phyloP scores from a whole-genome alignment of 345 rosid genomes.

The Pistacia atlantica region DNA sequence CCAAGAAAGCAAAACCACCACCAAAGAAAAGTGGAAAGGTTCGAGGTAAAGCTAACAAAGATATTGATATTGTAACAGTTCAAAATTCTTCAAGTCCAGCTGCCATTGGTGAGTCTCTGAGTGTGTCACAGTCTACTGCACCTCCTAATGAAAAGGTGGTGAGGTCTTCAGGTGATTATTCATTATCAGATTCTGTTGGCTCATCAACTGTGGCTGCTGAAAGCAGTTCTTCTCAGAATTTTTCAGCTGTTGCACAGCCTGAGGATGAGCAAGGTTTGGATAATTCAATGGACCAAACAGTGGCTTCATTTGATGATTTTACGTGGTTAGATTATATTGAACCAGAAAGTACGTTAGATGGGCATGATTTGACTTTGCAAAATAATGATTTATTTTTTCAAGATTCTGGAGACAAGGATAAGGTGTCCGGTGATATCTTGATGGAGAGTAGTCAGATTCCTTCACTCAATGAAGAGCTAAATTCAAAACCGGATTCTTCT shows the following conservation, averaged over 20 bases:
- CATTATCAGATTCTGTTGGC: conserved; percentile 26
- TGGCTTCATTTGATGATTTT: conserved; percentile 26
- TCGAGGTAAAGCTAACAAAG: conserved; percentile 52
- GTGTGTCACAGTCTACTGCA: conserved; percentile 19
- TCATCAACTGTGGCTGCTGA: conserved; percentile 26
- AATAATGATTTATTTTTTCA: conserved; percentile 32
- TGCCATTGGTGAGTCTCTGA: conserved; percentile 27
- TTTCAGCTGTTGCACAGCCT: conserved; percentile 27
- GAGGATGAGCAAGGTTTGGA: conserved; percentile 37
- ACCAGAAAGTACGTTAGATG: conserved; percentile 41
- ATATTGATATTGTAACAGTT: conserved; percentile 33
- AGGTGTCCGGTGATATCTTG: conserved; percentile 31
- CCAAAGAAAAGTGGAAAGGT: conserved; percentile 58
- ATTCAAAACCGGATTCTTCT: conserved; percentile 41
- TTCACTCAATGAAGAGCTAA: conserved; percentile 34
- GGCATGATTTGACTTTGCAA: conserved; percentile 38
- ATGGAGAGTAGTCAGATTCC: conserved; percentile 34
- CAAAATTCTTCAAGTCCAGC: conserved; percentile 34
- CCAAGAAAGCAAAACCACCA: conserved; percentile 68
- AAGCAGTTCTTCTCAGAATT: conserved; percentile 30
- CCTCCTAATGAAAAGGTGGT: conserved; percentile 24
- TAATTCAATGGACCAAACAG: conserved; percentile 30
- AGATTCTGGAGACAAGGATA: conserved; percentile 23
- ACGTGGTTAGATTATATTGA: conserved; percentile 57
- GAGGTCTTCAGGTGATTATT: conserved; percentile 33